A percentile compares a stretch with the other conserved stretches of the same genome.
Conservation (phyloP, 768 basidiomycete genomes). For the Hygrophorus pudorinus region DNA sequence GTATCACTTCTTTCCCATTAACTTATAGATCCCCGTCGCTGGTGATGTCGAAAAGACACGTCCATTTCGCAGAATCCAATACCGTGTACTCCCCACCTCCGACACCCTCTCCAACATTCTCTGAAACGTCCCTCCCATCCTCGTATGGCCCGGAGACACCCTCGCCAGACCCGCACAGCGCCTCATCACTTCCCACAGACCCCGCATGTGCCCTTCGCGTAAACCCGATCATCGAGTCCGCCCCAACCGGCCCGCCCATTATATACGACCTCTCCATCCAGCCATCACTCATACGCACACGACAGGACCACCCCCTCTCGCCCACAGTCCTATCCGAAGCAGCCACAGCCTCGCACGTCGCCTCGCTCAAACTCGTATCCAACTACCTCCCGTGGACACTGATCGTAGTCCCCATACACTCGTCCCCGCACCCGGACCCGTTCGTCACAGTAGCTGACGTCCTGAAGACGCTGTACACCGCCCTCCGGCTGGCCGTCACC, state of each 20-base stretch:
- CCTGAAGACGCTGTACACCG: slow-evolving; percentile 32
- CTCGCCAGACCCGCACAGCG: slow-evolving; percentile 21
- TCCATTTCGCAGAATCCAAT: slow-evolving; percentile 31
- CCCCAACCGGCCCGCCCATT: slow-evolving; percentile 23
- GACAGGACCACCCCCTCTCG: slow-evolving; percentile 36
- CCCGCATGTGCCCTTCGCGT: slow-evolving; percentile 19
- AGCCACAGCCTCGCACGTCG: slow-evolving; percentile 24
- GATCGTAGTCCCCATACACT: slow-evolving; percentile 15
- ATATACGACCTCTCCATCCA: slow-evolving; percentile 28
- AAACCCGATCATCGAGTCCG: slow-evolving; percentile 31
- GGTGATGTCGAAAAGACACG: slow-evolving; percentile 23
- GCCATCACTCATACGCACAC: slow-evolving; percentile 17
- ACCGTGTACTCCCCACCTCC: slow-evolving; percentile 26
- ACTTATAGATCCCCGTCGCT: not conserved
- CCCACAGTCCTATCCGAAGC: slow-evolving; percentile 20
- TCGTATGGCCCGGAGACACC: slow-evolving; percentile 26
- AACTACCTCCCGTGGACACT: slow-evolving; percentile 24
- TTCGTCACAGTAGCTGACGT: slow-evolving; percentile 26
- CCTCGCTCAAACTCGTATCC: slow-evolving; percentile 22
- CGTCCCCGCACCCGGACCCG: slow-evolving; percentile 3
- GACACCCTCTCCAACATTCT: slow-evolving; percentile 29
- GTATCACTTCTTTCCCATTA: too few species aligned
- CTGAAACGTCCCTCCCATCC: slow-evolving; percentile 26
- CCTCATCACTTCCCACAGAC: slow-evolving; percentile 20
- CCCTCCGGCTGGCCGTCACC: slow-evolving; percentile 31